A percentile compares a stretch with the other conserved stretches of the same genome.
Conservation (phyloP, 495 filamentous ascomycete species). For the Penicillium verhagenii region DNA sequence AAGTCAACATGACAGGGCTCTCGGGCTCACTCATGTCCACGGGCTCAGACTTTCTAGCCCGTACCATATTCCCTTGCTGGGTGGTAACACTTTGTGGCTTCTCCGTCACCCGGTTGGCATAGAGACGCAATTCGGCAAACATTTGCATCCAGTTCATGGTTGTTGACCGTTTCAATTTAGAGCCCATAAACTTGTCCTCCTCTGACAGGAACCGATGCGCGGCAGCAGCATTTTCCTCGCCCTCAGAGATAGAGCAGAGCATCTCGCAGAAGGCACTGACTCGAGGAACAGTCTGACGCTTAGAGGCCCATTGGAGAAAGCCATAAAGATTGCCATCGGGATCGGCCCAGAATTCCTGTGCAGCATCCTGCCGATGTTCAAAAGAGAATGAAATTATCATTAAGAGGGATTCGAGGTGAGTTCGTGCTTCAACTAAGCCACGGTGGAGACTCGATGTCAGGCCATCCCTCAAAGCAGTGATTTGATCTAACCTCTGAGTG, state of each 20-base stretch:
- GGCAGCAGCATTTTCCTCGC: conserved; percentile 71
- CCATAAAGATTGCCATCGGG: conserved; percentile 86
- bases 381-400: conserved; percentile 91
- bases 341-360: conserved; percentile 85
- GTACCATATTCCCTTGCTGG: conserved; percentile 56
- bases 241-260: conserved; percentile 79
- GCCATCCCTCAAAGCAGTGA: conserved; percentile 48
- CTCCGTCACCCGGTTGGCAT: conserved; percentile 65
- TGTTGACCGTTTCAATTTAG: conserved; percentile 72
- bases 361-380: conserved; percentile 75
- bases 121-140: conserved; percentile 80
- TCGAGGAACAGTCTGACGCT: conserved; percentile 85
- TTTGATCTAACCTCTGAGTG: conserved; percentile 72
- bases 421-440: conserved; percentile 52
- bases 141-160: conserved; percentile 91
- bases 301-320: conserved; percentile 94
- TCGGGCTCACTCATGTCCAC: conserved; percentile 76
- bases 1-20: conserved; percentile 86
- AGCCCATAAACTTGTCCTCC: conserved; percentile 68
- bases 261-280: conserved; percentile 96
- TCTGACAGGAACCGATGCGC: conserved; percentile 89
- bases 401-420: conserved; percentile 88
- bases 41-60: conserved; percentile 61
- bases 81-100: conserved; percentile 47
- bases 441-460: conserved; percentile 47